Conservation (phyloP, 1,284 basidiomycete genomes). For the Meira miltonrushii region DNA sequence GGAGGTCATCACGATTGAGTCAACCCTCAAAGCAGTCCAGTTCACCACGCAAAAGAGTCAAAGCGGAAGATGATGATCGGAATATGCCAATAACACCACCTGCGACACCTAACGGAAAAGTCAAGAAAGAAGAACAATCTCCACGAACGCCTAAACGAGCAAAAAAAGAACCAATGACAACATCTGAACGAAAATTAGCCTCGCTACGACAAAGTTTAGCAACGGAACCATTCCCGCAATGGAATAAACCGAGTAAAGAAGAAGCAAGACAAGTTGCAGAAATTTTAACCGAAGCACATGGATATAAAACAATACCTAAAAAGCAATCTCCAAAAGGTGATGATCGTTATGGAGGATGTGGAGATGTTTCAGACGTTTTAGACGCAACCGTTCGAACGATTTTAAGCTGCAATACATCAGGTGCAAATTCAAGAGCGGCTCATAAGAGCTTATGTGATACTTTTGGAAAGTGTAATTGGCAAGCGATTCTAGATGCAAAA, state of each 20-base stretch:
- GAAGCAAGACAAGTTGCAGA: constrained; percentile 39
- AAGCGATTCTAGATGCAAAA: constrained; percentile 60
- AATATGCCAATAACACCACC: background rate
- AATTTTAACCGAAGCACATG: constrained; percentile 38
- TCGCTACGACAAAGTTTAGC: constrained; percentile 25
- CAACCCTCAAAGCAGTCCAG: background rate
- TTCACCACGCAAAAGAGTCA: background rate
- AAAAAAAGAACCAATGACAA: constrained; percentile 17
- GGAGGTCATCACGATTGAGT: no score
- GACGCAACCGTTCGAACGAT: constrained; percentile 69
- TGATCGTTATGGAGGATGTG: constrained; percentile 33
- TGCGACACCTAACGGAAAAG: background rate
- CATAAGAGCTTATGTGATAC: constrained; percentile 61
- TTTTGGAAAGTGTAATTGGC: constrained; percentile 64
- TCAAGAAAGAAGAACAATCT: background rate
- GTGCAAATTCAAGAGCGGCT: constrained; percentile 63
- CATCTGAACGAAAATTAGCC: constrained; percentile 30
- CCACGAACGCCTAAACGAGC: background rate
- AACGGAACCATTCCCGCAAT: constrained; percentile 31
- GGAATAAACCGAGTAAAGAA: constrained; percentile 25
- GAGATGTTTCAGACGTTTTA: constrained; percentile 55
- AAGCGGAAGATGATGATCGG: background rate
- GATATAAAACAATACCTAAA: constrained; percentile 30
- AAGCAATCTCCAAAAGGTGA: constrained; percentile 21
- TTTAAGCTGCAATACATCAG: constrained; percentile 69